phyloP scores from a whole-genome alignment of 2,329 filamentous ascomycete genomes.

The Venturia pyrina region DNA sequence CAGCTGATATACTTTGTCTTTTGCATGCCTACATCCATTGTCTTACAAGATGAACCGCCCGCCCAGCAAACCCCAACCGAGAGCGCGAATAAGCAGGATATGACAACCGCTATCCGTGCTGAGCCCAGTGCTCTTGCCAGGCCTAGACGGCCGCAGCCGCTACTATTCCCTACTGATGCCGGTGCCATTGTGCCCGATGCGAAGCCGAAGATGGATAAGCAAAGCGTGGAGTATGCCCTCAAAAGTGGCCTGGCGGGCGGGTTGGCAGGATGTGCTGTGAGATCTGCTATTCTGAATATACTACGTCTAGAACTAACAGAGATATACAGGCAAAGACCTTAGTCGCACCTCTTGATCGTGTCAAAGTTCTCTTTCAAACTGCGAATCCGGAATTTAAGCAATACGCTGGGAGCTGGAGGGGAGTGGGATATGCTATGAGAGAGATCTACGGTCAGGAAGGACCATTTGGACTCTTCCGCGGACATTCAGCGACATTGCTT shows the following conservation, averaged over 20 bases:
- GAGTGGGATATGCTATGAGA: conserved; percentile 69
- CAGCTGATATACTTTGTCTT: neutral
- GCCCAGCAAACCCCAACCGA: neutral
- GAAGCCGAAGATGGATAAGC: conserved; percentile 45
- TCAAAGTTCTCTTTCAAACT: conserved; percentile 97
- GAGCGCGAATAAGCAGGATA: conserved; percentile 2
- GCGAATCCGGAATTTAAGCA: conserved; percentile 89
- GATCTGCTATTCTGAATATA: conserved; percentile 25
- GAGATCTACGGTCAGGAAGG: conserved; percentile 76
- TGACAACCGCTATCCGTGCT: neutral
- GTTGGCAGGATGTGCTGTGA: conserved; percentile 80
- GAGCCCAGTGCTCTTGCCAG: neutral
- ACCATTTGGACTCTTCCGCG: conserved; percentile 69
- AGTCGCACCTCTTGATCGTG: conserved; percentile 89
- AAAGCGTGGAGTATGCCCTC: conserved; percentile 73
- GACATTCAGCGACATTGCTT: conserved; percentile 86
- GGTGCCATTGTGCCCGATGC: conserved; percentile 38
- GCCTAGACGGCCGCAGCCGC: conserved; percentile 19
- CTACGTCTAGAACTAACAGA: conserved; percentile 8
- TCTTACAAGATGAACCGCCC: neutral
- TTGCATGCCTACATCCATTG: neutral
- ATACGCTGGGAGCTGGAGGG: conserved; percentile 82
- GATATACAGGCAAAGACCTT: conserved; percentile 73
- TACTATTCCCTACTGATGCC: conserved; percentile 43
- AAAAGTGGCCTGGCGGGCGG: conserved; percentile 81